Percentiles rank a stretch among this genome's conserved stretches.
Evolutionary conservation across 306 rosid genomes (phyloP).

Genomic region (Lathyrus sativus): DNA sequence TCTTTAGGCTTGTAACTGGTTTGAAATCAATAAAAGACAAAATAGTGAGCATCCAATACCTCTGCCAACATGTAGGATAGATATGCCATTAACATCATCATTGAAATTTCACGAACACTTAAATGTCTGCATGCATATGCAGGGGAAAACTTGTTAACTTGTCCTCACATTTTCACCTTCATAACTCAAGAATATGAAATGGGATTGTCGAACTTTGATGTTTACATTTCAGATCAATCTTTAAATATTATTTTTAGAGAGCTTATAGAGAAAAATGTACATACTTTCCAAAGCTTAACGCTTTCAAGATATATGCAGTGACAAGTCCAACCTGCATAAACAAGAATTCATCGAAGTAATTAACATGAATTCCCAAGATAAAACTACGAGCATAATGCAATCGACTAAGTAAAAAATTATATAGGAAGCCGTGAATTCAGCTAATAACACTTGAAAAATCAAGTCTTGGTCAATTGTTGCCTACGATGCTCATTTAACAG

Average conservation of each 20-base stretch:
- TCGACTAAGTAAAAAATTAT: not conserved
- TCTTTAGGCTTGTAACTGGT: slow-evolving; percentile 23
- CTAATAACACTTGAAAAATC: not conserved
- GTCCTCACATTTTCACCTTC: too few relatives aligned
- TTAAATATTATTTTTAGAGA: slow-evolving; percentile 13
- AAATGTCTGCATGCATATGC: slow-evolving; percentile 63
- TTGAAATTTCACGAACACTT: slow-evolving; percentile 76
- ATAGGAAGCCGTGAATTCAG: slow-evolving; percentile 7
- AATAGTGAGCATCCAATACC: slow-evolving; percentile 47
- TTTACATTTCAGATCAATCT: not conserved
- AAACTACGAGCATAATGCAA: not conserved
- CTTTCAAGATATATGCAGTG: slow-evolving; percentile 72
- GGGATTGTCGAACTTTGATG: slow-evolving; percentile 14
- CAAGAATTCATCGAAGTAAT: not conserved
- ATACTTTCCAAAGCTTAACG: slow-evolving; percentile 72
- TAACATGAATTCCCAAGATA: not conserved
- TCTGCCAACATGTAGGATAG: slow-evolving; percentile 90
- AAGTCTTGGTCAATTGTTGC: not conserved
- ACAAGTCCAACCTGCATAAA: slow-evolving; percentile 71
- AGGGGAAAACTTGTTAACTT: slow-evolving; percentile 27
- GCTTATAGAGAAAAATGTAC: slow-evolving; percentile 5
- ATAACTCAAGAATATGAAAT: too few relatives aligned
- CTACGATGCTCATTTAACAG: not conserved
- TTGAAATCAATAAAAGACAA: not conserved
- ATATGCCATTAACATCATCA: slow-evolving; percentile 90